Base-by-base conservation (phyloP, 2,329 filamentous ascomycete genomes). In the Penicillium digitatum region DNA sequence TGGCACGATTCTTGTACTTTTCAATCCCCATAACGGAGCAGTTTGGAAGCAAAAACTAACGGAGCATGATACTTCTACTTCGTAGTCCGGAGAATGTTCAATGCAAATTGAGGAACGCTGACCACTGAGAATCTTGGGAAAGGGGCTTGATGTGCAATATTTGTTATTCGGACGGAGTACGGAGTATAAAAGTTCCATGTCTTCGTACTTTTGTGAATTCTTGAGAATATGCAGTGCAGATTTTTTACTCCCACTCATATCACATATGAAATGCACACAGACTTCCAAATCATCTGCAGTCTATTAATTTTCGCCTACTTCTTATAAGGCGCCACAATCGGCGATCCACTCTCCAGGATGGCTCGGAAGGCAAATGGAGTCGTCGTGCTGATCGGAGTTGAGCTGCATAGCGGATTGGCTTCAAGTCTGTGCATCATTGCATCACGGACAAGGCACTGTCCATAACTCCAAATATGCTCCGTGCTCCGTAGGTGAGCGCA, bases 291-390 rank as follows among this genome's bases (percentile, higher is more conserved):
- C 27, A 35, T 37, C 18, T 14, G 1, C 26, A 34, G n/a, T 34
- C 14, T 31, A 37, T 26, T 37, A 51, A 59, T 54, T 57, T 22
- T 59, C 58, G 58, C 54, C n/a, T n/a, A n/a, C n/a, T n/a, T n/a
- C n/a, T 59, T 61, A 57, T 27, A 29, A 49, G 27, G 24, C 24
- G 37, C 35, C 18, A 7, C 16, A n/a, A 26, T n/a, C 1, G 16
- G 14, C 16, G 22, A 3, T 9, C 38, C 38, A 40, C 38, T 26
- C 49, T 49, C 51, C 46, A 47, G 22, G 48, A 57, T 56, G 56
- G 56, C 42, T 60, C 53, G 56, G 56, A 48, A 48, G 48, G 56
- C 42, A 38, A 52, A 39, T 48, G 48, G 48, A 37, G 38, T 35
- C 22, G 29, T 26, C 22, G 29, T 26, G 40, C 9, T 38, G 43